Conservation (phyloP, 2,329 filamentous ascomycete genomes). For the Aaosphaeria arxii region DNA sequence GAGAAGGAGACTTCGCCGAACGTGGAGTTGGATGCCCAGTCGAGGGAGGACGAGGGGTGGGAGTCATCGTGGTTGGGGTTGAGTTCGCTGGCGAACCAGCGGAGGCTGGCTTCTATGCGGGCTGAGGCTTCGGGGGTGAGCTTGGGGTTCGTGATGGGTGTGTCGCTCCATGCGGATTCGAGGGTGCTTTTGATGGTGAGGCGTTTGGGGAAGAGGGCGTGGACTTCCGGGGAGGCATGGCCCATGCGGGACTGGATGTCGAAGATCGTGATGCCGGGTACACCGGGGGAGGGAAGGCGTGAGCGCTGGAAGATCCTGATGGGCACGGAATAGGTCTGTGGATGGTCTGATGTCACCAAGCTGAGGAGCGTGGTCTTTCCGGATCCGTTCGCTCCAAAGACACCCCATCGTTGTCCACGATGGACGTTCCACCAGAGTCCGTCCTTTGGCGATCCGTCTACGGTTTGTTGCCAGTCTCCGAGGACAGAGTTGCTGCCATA, state of each 20-base stretch:
- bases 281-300: constrained; percentile 70
- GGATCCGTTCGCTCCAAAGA: constrained; percentile 91
- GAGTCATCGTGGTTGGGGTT: constrained; percentile 46
- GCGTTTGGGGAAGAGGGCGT: constrained; percentile 82
- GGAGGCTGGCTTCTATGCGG: constrained; percentile 66
- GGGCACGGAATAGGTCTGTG: constrained; percentile 86
- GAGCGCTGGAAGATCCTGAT: constrained; percentile 82
- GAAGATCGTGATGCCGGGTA: constrained; percentile 80
- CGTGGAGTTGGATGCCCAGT: constrained; percentile 65
- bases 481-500: constrained; percentile 77
- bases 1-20: constrained; percentile 78
- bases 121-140: constrained; percentile 56
- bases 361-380: constrained; percentile 95
- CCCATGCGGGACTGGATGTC: constrained; percentile 88
- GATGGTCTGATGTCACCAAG: constrained; percentile 91
- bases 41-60: constrained; percentile 16
- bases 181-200: constrained; percentile 72
- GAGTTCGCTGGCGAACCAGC: constrained; percentile 78
- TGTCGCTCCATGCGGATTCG: constrained; percentile 87
- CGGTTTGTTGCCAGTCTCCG: constrained; percentile 71
- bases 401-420: constrained; percentile 81
- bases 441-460: constrained; percentile 48
- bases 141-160: constrained; percentile 69
- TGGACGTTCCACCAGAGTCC: constrained; percentile 82
- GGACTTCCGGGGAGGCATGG: constrained; percentile 90